Conservation (phyloP, 352 stramenopile genomes). For the Achlya hypogyna region DNA sequence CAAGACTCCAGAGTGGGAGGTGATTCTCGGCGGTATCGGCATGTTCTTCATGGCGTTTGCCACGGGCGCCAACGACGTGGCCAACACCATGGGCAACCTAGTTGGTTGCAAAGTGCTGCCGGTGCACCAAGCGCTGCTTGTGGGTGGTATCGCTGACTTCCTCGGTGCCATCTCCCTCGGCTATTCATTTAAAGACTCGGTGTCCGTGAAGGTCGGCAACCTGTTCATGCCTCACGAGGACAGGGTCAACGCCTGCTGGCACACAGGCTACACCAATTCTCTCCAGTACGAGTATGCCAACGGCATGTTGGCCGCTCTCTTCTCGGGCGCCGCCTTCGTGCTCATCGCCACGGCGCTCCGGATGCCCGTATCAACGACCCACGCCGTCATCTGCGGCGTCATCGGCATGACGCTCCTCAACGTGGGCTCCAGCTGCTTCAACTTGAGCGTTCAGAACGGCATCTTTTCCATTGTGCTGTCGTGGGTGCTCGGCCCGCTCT, state of each 20-base stretch:
- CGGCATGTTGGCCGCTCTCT: conserved; percentile 52
- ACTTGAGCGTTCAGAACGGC: conserved; percentile 33
- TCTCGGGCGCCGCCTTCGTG: conserved; percentile 42
- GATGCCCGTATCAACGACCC: conserved; percentile 68
- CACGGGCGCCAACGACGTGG: conserved; percentile 79
- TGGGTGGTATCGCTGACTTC: conserved; percentile 73
- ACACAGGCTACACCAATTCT: conserved; percentile 31
- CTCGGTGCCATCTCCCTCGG: conserved; percentile 70
- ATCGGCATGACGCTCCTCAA: conserved; percentile 53
- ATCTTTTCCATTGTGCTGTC: conserved; percentile 50
- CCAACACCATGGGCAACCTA: conserved; percentile 72
- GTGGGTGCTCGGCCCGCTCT: conserved; percentile 55
- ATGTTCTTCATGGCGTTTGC: conserved; percentile 27
- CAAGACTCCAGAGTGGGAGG: background rate
- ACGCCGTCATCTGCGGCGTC: conserved; percentile 56
- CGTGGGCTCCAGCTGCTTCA: conserved; percentile 33
- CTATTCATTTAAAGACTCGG: conserved; percentile 43
- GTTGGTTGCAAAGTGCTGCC: conserved; percentile 20
- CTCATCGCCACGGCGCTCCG: conserved; percentile 39
- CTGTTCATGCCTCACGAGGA: conserved; percentile 17
- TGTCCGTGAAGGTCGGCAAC: conserved; percentile 54
- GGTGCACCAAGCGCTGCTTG: conserved; percentile 63
- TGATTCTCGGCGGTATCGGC: background rate
- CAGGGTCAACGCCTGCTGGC: conserved; percentile 24
- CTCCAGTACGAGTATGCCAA: conserved; percentile 53